These are phyloP conservation scores for Naganishia sp. DNA, from an alignment of 1,284 basidiomycete species.

Conservation along the genomic window DNA sequence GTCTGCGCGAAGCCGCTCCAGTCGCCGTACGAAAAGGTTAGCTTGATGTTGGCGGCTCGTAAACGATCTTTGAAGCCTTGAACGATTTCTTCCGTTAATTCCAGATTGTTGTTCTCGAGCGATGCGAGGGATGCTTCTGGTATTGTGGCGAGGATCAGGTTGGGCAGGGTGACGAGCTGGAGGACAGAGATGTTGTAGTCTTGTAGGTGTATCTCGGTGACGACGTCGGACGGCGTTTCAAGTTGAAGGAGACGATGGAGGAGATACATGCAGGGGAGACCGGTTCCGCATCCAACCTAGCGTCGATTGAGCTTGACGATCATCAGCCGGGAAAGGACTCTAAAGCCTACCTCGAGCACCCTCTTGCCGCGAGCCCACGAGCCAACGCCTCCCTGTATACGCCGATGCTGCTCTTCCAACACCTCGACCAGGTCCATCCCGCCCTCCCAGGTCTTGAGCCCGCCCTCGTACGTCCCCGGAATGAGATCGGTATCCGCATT, in stretches of 20 bases:
- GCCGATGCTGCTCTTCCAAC: conserved; percentile 51
- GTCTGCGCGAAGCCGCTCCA: conserved; percentile 60
- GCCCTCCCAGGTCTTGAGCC: conserved; percentile 97
- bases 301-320: too few relatives aligned
- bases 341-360: conserved; percentile 63
- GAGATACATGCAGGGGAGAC: conserved; percentile 75
- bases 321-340: too few relatives aligned
- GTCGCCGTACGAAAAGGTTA: conserved; percentile 78
- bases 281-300: conserved; percentile 90
- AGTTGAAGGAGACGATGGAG: conserved; percentile 64
- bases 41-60: conserved; percentile 58
- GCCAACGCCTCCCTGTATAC: conserved; percentile 33
- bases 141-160: conserved; percentile 68
- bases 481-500: conserved; percentile 86
- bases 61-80: conserved; percentile 67
- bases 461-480: conserved; percentile 91
- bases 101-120: conserved; percentile 52
- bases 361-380: conserved; percentile 56
- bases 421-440: conserved; percentile 76
- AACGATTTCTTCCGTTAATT: conserved; percentile 65
- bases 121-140: conserved; percentile 41
- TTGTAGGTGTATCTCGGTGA: conserved; percentile 75
- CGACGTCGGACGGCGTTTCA: background rate
- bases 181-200: conserved; percentile 89
- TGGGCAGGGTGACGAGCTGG: conserved; percentile 80